Evolutionary conservation across 257 asterid species (phyloP), one percentile per base, ranked within the genome.

Genomic region (Hygrophila difformis): DNA sequence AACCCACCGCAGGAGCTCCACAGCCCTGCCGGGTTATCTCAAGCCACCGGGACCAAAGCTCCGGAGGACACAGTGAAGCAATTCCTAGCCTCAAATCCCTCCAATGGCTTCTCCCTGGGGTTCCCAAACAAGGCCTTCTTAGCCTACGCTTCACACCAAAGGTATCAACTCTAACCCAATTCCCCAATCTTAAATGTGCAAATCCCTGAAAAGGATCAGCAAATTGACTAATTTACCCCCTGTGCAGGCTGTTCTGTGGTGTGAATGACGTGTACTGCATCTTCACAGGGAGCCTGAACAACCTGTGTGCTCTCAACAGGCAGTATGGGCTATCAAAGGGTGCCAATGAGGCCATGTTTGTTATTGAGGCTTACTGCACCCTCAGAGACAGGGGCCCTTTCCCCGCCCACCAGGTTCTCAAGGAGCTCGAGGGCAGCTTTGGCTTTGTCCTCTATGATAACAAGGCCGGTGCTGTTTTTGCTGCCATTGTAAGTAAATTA

Each of bases 391-490:
- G 99, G 37, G 76, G 93, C 38, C 99, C 99, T 0, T 66, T 77
- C 65, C 99, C 96, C 1, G 96, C 99, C 31, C 95, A 91, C 63
- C 89, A 73, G 56, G 96, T 91, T 47, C 82, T 91, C 31, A 68
- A 74, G 36, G 99, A 79, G 39, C 94, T 91, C 41, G 89, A 91
- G 8, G 99, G 99, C 18, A 71, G 83, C 52, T 91, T 80, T 44
- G 96, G 82, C 24, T 86, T 91, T 44, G 92, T 91, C 62, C 60
- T 91, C 69, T 91, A 82, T 58, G 99, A 91, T 69, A 73, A 78
- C 69, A 79, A 76, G 46, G 66, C 77, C 42, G 79, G 69, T 35
- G 67, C 80, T 48, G 89, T 76, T 5, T 91, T 91, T 60, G 78
- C 78, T 60, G 87, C 99, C 43, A 91, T 86, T 48, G 99, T 82